Percentiles rank a stretch among this genome's conserved stretches.
Evolutionary conservation across 2,329 filamentous ascomycete species (phyloP).

Genomic region (Cucurbitaria berberidis): DNA sequence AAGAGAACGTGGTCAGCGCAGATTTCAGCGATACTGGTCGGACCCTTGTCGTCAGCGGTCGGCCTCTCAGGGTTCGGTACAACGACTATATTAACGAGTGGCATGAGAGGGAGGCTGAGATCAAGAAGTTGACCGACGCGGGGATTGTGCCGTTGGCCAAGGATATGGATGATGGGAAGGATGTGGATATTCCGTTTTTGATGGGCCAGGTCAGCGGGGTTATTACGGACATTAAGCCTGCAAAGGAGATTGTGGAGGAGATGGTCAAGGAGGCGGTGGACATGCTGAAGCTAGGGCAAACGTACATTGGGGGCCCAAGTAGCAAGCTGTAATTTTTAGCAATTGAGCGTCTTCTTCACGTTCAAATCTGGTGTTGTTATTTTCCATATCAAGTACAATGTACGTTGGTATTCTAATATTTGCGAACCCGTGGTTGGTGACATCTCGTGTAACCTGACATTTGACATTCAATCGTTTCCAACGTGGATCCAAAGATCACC

Average conservation of each 20-base stretch:
- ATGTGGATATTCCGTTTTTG: slow-evolving; percentile 84
- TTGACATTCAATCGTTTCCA: neutral
- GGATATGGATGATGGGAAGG: slow-evolving; percentile 81
- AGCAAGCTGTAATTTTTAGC: slow-evolving; percentile 41
- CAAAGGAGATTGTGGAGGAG: slow-evolving; percentile 81
- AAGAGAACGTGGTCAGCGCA: slow-evolving; percentile 81
- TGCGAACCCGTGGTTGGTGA: neutral
- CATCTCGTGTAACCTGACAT: neutral
- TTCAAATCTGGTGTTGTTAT: neutral
- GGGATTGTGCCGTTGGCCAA: slow-evolving; percentile 82
- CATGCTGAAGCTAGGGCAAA: slow-evolving; percentile 47
- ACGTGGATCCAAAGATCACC: neutral
- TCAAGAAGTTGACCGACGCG: slow-evolving; percentile 74
- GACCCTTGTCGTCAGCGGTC: slow-evolving; percentile 81
- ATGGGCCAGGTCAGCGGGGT: slow-evolving; percentile 93
- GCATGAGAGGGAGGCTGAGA: slow-evolving; percentile 77
- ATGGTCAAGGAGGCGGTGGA: slow-evolving; percentile 69
- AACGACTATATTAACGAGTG: slow-evolving; percentile 85
- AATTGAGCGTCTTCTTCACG: neutral
- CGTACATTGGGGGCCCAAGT: slow-evolving; percentile 38
- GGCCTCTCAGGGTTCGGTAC: slow-evolving; percentile 78
- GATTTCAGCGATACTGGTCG: slow-evolving; percentile 79
- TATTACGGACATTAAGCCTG: slow-evolving; percentile 79
- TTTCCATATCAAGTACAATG: neutral
- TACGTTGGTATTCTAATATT: neutral